Conservation (phyloP, 2,329 filamentous ascomycete genomes). For the Ophiostoma sp. region DNA sequence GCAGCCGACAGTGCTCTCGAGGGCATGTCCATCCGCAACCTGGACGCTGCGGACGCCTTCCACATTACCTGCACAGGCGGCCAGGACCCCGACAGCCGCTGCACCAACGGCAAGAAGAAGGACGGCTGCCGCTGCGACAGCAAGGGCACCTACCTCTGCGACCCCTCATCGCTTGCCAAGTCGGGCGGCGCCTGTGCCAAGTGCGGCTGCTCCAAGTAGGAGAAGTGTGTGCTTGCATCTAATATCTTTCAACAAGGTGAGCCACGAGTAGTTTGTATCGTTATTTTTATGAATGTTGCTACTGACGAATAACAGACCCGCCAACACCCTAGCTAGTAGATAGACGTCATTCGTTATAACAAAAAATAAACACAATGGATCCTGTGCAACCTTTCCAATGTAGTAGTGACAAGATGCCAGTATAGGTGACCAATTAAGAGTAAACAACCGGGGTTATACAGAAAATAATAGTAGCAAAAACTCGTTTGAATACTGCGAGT, state of each 20-base stretch:
- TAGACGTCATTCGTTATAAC: not conserved
- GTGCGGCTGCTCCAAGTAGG: constrained; percentile 14
- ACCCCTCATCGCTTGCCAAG: constrained; percentile 4
- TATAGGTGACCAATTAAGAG: not conserved
- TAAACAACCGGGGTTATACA: not conserved
- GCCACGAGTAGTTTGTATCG: not conserved
- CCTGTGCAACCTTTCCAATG: not conserved
- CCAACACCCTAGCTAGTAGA: not conserved
- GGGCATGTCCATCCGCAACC: not conserved
- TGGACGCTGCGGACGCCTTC: not conserved
- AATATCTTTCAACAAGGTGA: not conserved
- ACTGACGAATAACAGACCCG: not conserved
- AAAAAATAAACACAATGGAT: constrained; percentile 7
- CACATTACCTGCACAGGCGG: constrained; percentile 13
- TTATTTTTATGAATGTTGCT: not conserved
- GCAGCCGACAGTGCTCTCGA: not conserved
- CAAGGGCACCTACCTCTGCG: constrained; percentile 17
- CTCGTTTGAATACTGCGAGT: not conserved
- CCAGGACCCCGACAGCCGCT: not conserved
- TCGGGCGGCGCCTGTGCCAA: constrained; percentile 16
- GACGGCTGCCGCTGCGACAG: constrained; percentile 15
- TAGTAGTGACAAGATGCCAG: not conserved
- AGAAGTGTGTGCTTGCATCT: not conserved
- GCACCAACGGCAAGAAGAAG: constrained; percentile 11
- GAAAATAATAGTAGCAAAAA: not conserved